phyloP scores from a whole-genome alignment of 169 alveolate genomes.

The Babesia ovis region DNA sequence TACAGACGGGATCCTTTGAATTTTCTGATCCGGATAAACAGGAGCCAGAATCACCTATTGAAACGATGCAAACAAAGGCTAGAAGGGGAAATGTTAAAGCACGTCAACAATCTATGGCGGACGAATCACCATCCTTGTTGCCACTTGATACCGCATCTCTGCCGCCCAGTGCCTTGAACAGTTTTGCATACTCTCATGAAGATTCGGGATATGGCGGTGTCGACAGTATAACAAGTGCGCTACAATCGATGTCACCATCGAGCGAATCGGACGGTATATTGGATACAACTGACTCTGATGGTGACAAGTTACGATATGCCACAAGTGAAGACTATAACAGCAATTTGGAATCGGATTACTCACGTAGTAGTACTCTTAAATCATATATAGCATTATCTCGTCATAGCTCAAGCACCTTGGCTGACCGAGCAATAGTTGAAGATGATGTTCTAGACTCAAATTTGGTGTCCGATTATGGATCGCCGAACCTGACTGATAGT shows the following conservation, averaged over 20 bases:
- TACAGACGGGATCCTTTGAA: conserved; percentile 5
- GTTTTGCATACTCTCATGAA: not conserved
- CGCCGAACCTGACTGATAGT: conserved; percentile 2
- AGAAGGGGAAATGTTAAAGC: not conserved
- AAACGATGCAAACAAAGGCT: not conserved
- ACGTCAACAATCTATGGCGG: not conserved
- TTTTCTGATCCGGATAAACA: not conserved
- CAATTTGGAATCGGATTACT: not conserved
- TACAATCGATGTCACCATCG: conserved; percentile 10
- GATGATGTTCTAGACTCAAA: too few relatives aligned
- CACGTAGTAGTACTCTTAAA: too few relatives aligned
- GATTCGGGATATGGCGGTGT: conserved; percentile 4
- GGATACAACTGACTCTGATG: not conserved
- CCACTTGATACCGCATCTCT: not conserved
- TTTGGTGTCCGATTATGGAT: too few relatives aligned
- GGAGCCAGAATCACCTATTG: not conserved
- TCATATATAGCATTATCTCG: too few relatives aligned
- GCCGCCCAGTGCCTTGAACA: not conserved
- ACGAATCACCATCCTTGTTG: not conserved
- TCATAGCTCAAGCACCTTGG: too few relatives aligned
- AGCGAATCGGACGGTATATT: not conserved
- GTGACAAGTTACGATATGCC: not conserved
- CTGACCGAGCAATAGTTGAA: too few relatives aligned
- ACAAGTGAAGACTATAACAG: not conserved
- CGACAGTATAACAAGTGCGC: conserved; percentile 5